Evolutionary conservation across 768 basidiomycete species (phyloP).

Genomic region (Amanita thiersii): DNA sequence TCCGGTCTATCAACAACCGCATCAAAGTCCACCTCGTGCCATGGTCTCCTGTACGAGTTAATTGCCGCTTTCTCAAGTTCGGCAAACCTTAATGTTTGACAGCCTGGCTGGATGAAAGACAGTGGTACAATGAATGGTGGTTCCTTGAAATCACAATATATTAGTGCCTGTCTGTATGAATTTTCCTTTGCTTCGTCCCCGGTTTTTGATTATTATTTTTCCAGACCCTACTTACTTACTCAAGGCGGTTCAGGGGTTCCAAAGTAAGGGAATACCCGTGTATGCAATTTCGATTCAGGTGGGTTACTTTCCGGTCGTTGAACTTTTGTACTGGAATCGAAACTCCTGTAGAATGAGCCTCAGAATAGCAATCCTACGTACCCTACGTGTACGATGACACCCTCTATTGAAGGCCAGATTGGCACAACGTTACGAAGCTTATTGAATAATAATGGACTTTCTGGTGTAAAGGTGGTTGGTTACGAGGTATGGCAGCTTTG

Average conservation of each 20-base stretch:
- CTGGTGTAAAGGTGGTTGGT: constrained; percentile 54
- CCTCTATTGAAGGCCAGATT: constrained; percentile 49
- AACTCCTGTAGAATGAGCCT: constrained; percentile 32
- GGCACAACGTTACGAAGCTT: constrained; percentile 46
- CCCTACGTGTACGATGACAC: constrained; percentile 51
- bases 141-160: constrained; percentile 40
- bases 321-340: background rate
- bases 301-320: background rate
- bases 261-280: constrained; percentile 46
- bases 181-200: constrained; percentile 2
- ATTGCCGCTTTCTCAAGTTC: background rate
- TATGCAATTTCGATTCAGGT: constrained; percentile 57
- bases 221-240: constrained; percentile 67
- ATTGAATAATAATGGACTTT: constrained; percentile 56
- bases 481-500: background rate
- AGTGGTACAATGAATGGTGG: constrained; percentile 63
- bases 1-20: constrained; percentile 44
- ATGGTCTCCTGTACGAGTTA: constrained; percentile 63
- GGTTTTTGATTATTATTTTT: background rate
- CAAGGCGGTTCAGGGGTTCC: constrained; percentile 65
- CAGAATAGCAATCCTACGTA: constrained; percentile 59
- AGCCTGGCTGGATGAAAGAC: constrained; percentile 80
- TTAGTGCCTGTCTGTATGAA: constrained; percentile 34
- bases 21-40: constrained; percentile 53
- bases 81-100: background rate